These are phyloP conservation scores for Hibiscus tridactylites DNA, from an alignment of 345 rosid species.

Conservation along the genomic window DNA sequence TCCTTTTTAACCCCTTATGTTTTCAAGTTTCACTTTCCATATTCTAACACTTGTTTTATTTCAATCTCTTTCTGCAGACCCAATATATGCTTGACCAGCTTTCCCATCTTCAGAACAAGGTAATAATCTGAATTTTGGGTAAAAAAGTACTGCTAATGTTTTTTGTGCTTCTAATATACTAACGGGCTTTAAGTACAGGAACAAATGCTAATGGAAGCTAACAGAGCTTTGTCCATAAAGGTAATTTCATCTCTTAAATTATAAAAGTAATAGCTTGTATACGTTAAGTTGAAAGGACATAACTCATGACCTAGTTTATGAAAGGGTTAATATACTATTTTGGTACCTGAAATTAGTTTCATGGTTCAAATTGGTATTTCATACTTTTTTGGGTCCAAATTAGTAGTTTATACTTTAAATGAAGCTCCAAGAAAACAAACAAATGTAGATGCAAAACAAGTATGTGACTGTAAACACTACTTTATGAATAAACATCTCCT, in stretches of 20 bases:
- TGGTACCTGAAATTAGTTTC: no score
- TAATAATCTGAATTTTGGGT: constrained; percentile 10
- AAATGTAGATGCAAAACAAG: no score
- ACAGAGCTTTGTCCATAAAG: constrained; percentile 76
- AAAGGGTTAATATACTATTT: no score
- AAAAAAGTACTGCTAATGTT: background rate
- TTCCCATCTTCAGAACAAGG: constrained; percentile 83
- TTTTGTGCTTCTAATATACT: background rate
- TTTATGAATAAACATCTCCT: no score
- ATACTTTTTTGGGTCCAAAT: no score
- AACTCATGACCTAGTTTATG: background rate
- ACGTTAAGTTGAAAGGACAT: background rate
- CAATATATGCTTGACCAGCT: constrained; percentile 95
- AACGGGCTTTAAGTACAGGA: constrained; percentile 37
- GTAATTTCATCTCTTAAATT: constrained; percentile 23
- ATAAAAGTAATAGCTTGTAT: background rate
- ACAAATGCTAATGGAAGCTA: constrained; percentile 74
- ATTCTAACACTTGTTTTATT: background rate
- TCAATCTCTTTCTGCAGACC: constrained; percentile 40
- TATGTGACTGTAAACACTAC: no score
- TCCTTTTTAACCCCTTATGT: background rate
- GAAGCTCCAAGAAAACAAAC: no score
- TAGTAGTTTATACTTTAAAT: no score
- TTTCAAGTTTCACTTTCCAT: background rate
- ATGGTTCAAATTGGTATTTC: no score